Evolutionary conservation across 2,329 filamentous ascomycete genomes (phyloP).

Genomic region (Trichophyton mentagrophytes): DNA sequence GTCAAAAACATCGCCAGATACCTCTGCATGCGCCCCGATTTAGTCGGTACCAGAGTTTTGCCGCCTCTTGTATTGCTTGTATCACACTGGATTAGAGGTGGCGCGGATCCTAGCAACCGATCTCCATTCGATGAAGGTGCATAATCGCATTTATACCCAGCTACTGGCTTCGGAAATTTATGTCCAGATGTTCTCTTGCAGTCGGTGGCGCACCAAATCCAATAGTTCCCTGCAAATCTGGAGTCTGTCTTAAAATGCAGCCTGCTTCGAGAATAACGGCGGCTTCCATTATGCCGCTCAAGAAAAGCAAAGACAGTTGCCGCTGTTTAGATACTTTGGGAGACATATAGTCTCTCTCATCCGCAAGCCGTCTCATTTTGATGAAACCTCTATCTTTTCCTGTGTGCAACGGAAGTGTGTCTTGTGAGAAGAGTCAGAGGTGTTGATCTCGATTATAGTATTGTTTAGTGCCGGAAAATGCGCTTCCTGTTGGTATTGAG

Average conservation of each 20-base stretch:
- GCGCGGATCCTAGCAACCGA: not conserved
- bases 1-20: no score
- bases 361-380: no score
- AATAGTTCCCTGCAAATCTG: not conserved
- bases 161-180: not conserved
- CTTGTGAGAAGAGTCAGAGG: not conserved
- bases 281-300: not conserved
- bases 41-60: not conserved
- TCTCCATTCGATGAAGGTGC: not conserved
- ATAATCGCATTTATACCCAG: not conserved
- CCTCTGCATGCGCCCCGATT: no score
- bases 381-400: no score
- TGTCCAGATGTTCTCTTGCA: not conserved
- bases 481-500: not conserved
- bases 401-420: no score
- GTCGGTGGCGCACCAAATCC: not conserved
- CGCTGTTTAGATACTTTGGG: no score
- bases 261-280: not conserved
- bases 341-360: no score
- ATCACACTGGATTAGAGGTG: not conserved
- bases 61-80: not conserved
- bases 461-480: not conserved
- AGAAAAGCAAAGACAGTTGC: not conserved
- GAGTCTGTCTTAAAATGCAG: not conserved
- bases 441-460: not conserved